Conservation (phyloP, 805 yeast genomes). For the Hanseniaspora opuntiae region DNA sequence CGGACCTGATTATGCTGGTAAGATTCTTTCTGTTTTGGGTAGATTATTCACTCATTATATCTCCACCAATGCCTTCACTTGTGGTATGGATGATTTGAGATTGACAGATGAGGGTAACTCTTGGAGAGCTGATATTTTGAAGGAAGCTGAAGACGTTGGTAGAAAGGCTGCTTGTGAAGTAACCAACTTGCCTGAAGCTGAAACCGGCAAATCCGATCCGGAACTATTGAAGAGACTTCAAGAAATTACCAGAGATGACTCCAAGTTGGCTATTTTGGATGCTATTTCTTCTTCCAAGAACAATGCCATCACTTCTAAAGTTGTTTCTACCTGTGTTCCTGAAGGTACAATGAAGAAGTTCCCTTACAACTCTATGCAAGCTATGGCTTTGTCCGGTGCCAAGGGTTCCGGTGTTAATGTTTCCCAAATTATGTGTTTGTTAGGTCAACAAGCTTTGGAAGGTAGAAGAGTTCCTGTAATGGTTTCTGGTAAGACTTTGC, state of each 20-base stretch:
- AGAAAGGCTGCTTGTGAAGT: slow-evolving; percentile 89
- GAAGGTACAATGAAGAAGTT: slow-evolving; percentile 89
- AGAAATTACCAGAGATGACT: slow-evolving; percentile 87
- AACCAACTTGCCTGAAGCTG: slow-evolving; percentile 51
- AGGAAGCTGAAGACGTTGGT: slow-evolving; percentile 69
- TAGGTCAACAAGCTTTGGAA: slow-evolving; percentile 97
- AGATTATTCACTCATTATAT: slow-evolving; percentile 87
- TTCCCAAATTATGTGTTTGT: slow-evolving; percentile 96
- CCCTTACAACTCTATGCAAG: slow-evolving; percentile 94
- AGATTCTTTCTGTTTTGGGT: slow-evolving; percentile 81
- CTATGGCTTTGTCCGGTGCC: slow-evolving; percentile 98
- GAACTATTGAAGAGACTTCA: slow-evolving; percentile 81
- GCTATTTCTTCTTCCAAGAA: slow-evolving; percentile 91
- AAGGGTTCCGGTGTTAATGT: slow-evolving; percentile 97
- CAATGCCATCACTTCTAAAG: slow-evolving; percentile 82
- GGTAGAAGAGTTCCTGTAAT: slow-evolving; percentile 98
- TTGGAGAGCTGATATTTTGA: slow-evolving; percentile 74
- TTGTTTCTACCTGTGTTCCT: slow-evolving; percentile 88
- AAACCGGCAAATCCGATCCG: slow-evolving; percentile 39
- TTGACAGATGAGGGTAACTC: slow-evolving; percentile 80
- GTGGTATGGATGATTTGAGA: slow-evolving; percentile 99
- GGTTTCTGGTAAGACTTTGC: slow-evolving; percentile 96
- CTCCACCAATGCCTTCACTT: slow-evolving; percentile 84
- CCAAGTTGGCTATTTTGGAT: slow-evolving; percentile 83
- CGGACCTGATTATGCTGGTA: slow-evolving; percentile 83